Percentiles rank a stretch among this genome's conserved stretches.
Evolutionary conservation across 2,329 filamentous ascomycete species (phyloP).

Genomic region (Knufia petricola): DNA sequence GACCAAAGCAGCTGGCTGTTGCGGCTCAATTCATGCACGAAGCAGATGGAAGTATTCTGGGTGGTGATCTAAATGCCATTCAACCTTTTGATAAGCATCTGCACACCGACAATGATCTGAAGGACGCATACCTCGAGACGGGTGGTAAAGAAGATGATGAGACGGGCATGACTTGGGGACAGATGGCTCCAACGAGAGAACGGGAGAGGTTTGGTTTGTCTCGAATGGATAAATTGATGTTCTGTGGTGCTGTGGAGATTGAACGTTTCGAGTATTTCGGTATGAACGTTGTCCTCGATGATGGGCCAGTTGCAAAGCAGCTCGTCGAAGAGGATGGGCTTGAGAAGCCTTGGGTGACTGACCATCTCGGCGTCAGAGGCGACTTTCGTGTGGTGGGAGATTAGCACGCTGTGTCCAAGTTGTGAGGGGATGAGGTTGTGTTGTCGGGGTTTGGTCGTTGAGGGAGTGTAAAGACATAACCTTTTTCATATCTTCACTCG

Average conservation of each 20-base stretch:
- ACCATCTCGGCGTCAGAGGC: constrained; percentile 20
- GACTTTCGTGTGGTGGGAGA: constrained; percentile 10
- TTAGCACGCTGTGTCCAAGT: not conserved
- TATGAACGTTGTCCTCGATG: constrained; percentile 33
- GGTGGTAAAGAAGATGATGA: constrained; percentile 44
- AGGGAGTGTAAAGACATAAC: too few relatives aligned
- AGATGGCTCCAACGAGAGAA: constrained; percentile 38
- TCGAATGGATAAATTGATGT: constrained; percentile 48
- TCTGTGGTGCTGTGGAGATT: constrained; percentile 42
- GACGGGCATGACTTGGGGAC: constrained; percentile 49
- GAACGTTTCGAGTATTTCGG: constrained; percentile 43
- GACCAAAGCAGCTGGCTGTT: constrained; percentile 40
- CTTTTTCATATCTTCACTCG: too few relatives aligned
- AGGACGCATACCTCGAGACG: constrained; percentile 44
- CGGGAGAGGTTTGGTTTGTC: constrained; percentile 40
- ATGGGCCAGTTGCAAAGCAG: constrained; percentile 17
- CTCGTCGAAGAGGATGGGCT: constrained; percentile 18
- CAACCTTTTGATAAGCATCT: constrained; percentile 43
- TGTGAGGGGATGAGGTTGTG: not conserved
- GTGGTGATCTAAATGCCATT: constrained; percentile 51
- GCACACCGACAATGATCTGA: constrained; percentile 40
- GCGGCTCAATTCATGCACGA: constrained; percentile 37
- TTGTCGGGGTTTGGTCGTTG: too few relatives aligned
- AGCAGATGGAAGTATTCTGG: constrained; percentile 34
- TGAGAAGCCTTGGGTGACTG: constrained; percentile 22